Evolutionary conservation across 1,284 basidiomycete genomes (phyloP), one percentile per base, ranked within the genome.

Genomic region (Coniferiporia weirii): DNA sequence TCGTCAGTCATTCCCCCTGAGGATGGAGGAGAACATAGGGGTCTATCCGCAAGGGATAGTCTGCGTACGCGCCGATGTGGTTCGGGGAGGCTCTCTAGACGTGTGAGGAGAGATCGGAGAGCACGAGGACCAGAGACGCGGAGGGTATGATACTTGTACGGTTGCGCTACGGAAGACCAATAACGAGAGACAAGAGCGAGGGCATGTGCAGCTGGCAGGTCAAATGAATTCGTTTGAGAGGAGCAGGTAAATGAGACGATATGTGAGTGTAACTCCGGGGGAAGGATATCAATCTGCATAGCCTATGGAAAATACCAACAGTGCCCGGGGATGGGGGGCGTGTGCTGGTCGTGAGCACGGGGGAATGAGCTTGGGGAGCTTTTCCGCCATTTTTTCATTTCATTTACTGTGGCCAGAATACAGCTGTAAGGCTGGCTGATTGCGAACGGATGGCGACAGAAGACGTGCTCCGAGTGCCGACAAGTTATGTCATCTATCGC

Each of bases 111-210:
- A 12, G 19, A 36, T 15, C 13, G 15, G 19, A 56, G 44, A n/a
- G 35, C 27, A n/a, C 10, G n/a, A 15, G 5, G 19, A 4, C 45
- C 54, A 5, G 47, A 7, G 34, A 49, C 13, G 12, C 54, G 32
- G 7, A 56, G 34, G 17, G 54, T 35, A 15, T 49, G 45, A 32
- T 48, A 56, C 38, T 35, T 47, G 45, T 46, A 56, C 15, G 54
- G 54, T 4, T 13, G 36, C 19, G 45, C 54, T 5, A 56, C 46
- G 13, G 46, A n/a, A 34, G 13, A 35, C 45, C 54, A 56, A 32
- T 56, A 56, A 9, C 40, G 34, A 3, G 54, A 56, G 17, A 56
- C 54, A 35, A 56, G 45, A 17, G 54, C 19, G 7, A 56, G 19
- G 3, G 15, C 54, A 32, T 36, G 47, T 15, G 45, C 44, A 12